These are phyloP conservation scores for Ophiostoma sp. DNA, from an alignment of 2,329 filamentous ascomycete genomes.

Conservation along the genomic window DNA sequence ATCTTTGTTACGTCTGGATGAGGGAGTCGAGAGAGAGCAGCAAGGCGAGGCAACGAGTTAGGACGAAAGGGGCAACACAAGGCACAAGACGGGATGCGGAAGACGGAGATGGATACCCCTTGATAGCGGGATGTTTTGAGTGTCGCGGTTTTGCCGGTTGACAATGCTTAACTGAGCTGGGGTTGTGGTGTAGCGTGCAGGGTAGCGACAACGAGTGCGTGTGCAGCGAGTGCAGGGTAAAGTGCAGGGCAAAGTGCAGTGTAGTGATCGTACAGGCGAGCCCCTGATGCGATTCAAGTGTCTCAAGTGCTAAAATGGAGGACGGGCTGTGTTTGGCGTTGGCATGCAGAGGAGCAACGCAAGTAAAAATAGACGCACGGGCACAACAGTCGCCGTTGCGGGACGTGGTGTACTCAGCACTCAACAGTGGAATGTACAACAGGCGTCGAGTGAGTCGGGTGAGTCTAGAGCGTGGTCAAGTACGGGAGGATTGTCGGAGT, in stretches of 20 bases:
- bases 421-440: neutral
- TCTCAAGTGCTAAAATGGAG: slow-evolving; percentile 6
- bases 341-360: neutral
- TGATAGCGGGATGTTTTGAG: slow-evolving; percentile 1
- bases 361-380: neutral
- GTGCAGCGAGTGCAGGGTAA: neutral
- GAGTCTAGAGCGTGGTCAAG: neutral
- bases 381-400: neutral
- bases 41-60: neutral
- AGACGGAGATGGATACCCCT: slow-evolving; percentile 6
- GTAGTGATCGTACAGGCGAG: neutral
- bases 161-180: slow-evolving; percentile 3
- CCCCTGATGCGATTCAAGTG: slow-evolving; percentile 10
- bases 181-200: neutral
- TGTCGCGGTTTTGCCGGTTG: neutral
- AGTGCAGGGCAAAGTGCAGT: neutral
- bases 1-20: neutral
- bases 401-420: neutral
- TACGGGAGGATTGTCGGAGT: neutral
- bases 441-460: neutral
- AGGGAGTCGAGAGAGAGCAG: neutral
- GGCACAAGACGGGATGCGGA: neutral
- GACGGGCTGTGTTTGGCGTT: slow-evolving; percentile 6
- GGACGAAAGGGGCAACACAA: neutral
- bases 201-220: neutral